These are phyloP conservation scores for Pythium sukuiense DNA, from an alignment of 352 stramenopile species.

Conservation along the genomic window DNA sequence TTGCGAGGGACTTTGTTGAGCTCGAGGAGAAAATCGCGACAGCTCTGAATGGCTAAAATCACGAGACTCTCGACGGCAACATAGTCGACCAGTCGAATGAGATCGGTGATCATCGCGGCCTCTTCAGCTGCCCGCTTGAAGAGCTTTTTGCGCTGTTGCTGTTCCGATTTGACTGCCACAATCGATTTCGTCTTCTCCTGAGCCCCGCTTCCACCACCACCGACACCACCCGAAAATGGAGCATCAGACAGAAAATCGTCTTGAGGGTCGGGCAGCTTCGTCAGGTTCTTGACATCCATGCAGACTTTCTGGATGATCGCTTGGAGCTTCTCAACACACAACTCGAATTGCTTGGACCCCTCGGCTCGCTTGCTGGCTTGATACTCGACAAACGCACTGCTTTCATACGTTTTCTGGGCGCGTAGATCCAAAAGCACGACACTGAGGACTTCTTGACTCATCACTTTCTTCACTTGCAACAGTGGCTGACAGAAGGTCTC, in stretches of 20 bases:
- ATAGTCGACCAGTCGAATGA: conserved; percentile 94
- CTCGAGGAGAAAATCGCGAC: conserved; percentile 85
- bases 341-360: conserved; percentile 89
- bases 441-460: conserved; percentile 79
- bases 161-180: conserved; percentile 90
- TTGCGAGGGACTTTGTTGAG: conserved; percentile 87
- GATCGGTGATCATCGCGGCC: conserved; percentile 88
- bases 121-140: conserved; percentile 88
- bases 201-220: conserved; percentile 10
- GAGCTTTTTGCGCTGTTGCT: conserved; percentile 76
- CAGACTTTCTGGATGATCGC: conserved; percentile 89
- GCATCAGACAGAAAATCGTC: conserved; percentile 64
- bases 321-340: conserved; percentile 90
- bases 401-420: conserved; percentile 90
- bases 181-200: conserved; percentile 93
- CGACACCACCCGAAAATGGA: conserved; percentile 26
- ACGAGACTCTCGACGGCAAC: conserved; percentile 91
- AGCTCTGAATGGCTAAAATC: conserved; percentile 80
- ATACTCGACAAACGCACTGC: conserved; percentile 88
- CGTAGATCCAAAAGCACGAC: conserved; percentile 83
- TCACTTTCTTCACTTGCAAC: conserved; percentile 88
- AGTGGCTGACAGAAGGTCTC: conserved; percentile 88
- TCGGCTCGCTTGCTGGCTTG: conserved; percentile 85
- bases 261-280: conserved; percentile 55
- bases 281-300: conserved; percentile 89